Evolutionary conservation across 768 basidiomycete genomes (phyloP).

Genomic region (Panaeolus cyanescens): DNA sequence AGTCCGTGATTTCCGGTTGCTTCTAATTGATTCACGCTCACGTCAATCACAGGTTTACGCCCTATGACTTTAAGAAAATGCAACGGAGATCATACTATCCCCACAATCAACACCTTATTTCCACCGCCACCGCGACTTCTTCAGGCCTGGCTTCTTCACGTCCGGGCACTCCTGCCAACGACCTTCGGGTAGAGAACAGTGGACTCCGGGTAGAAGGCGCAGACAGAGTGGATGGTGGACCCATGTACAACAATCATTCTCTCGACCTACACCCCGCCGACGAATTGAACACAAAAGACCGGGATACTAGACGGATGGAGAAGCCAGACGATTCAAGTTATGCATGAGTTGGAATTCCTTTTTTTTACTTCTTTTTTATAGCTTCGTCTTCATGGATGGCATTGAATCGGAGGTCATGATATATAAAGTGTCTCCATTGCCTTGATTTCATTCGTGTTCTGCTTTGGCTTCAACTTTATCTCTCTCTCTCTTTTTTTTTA

Average conservation of each 20-base stretch:
- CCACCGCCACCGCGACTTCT: slow-evolving; percentile 76
- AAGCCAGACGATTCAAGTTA: slow-evolving; percentile 53
- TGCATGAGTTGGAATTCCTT: slow-evolving; percentile 33
- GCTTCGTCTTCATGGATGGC: slow-evolving; percentile 7
- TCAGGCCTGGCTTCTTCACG: slow-evolving; percentile 71
- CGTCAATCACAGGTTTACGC: slow-evolving; percentile 64
- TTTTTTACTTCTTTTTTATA: slow-evolving; percentile 8
- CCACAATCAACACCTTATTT: slow-evolving; percentile 71
- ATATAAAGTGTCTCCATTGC: slow-evolving; percentile 4
- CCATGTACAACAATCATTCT: slow-evolving; percentile 41
- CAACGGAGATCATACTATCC: slow-evolving; percentile 91
- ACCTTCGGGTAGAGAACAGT: slow-evolving; percentile 43
- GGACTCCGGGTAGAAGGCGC: slow-evolving; percentile 25
- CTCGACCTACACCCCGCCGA: slow-evolving; percentile 40
- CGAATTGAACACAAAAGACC: slow-evolving; percentile 30
- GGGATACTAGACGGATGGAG: slow-evolving; percentile 40
- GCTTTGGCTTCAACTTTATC: slow-evolving; percentile 3
- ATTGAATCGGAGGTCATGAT: not conserved
- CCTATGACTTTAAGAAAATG: slow-evolving; percentile 93
- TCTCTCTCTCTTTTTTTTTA: not conserved
- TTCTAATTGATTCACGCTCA: slow-evolving; percentile 4
- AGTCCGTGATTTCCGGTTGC: slow-evolving; percentile 49
- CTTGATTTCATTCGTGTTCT: slow-evolving; percentile 7
- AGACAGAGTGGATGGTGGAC: slow-evolving; percentile 36
- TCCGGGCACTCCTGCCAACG: slow-evolving; percentile 68